Conservation (phyloP, 2,329 filamentous ascomycete species). For the Calonectria ilicicola region DNA sequence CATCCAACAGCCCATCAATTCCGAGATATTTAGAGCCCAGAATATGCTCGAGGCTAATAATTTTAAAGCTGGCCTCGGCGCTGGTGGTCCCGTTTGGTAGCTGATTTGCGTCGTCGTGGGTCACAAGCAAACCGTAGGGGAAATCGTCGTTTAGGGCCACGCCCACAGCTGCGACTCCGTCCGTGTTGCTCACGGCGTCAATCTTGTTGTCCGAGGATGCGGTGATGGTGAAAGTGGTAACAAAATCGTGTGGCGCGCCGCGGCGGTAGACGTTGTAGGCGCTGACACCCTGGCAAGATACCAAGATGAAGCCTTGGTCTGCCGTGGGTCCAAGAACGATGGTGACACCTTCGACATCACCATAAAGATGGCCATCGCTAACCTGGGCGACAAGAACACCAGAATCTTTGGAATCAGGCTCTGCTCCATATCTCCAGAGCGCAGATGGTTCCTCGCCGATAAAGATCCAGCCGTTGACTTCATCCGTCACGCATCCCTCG, state of each 20-base stretch:
- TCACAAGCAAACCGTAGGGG: constrained; percentile 59
- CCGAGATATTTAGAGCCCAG: constrained; percentile 46
- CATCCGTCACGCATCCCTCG: constrained; percentile 65
- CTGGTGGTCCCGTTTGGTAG: constrained; percentile 58
- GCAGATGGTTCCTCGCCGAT: constrained; percentile 64
- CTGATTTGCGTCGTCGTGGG: constrained; percentile 67
- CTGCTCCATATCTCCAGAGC: constrained; percentile 64
- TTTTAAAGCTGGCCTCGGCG: constrained; percentile 62
- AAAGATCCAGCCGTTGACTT: constrained; percentile 62
- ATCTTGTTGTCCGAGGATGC: constrained; percentile 55
- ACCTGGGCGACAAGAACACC: constrained; percentile 54
- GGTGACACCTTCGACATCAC: constrained; percentile 67
- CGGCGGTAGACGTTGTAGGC: constrained; percentile 64
- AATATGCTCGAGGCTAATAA: constrained; percentile 56
- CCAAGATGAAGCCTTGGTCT: constrained; percentile 61
- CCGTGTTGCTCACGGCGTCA: constrained; percentile 65
- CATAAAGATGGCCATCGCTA: constrained; percentile 60
- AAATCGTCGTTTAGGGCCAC: constrained; percentile 55
- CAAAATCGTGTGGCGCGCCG: constrained; percentile 60
- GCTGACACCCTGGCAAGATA: constrained; percentile 65
- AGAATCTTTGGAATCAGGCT: constrained; percentile 55
- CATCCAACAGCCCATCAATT: constrained; percentile 44
- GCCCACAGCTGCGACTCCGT: constrained; percentile 62
- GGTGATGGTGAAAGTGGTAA: constrained; percentile 61
- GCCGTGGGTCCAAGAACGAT: constrained; percentile 59